A percentile compares a stretch with the other conserved stretches of the same genome.
Evolutionary conservation across 805 yeast genomes (phyloP).

Genomic region (Kodamaea laetipori): DNA sequence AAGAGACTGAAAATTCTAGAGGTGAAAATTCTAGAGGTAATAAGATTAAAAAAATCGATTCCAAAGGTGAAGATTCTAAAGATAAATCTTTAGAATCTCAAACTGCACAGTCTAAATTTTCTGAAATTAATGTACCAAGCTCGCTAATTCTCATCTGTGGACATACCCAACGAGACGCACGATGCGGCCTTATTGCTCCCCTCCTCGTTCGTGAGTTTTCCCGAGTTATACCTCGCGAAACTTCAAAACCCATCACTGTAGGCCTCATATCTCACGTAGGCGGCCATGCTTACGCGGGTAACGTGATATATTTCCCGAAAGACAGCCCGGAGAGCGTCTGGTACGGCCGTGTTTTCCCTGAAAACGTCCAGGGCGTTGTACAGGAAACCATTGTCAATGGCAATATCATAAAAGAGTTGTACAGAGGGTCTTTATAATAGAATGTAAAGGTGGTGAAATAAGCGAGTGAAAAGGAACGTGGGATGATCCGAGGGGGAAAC

Average conservation of each 20-base stretch:
- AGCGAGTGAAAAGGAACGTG: not conserved
- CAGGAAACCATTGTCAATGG: conserved; percentile 52
- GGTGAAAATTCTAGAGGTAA: too few species aligned
- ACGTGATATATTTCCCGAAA: conserved; percentile 57
- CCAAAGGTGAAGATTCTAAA: too few species aligned
- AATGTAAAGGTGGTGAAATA: not conserved
- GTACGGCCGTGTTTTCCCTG: conserved; percentile 77
- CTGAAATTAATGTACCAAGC: too few species aligned
- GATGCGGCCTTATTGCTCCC: conserved; percentile 74
- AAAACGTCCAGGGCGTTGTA: conserved; percentile 66
- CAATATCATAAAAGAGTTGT: conserved; percentile 56
- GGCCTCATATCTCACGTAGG: conserved; percentile 77
- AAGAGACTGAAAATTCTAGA: too few species aligned
- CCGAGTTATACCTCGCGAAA: conserved; percentile 37
- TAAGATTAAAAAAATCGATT: too few species aligned
- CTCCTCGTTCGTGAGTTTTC: conserved; percentile 52
- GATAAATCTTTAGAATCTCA: not conserved
- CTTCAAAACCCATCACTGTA: conserved; percentile 31
- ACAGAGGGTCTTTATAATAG: conserved; percentile 44
- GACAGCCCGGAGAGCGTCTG: conserved; percentile 52
- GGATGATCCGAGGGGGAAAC: too few species aligned
- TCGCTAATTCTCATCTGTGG: conserved; percentile 68
- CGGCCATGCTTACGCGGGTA: conserved; percentile 88
- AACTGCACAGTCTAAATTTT: too few species aligned
- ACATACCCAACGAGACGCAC: conserved; percentile 58